Conservation (phyloP, 164 flowering plant species). For the Chimonanthus praecox region DNA sequence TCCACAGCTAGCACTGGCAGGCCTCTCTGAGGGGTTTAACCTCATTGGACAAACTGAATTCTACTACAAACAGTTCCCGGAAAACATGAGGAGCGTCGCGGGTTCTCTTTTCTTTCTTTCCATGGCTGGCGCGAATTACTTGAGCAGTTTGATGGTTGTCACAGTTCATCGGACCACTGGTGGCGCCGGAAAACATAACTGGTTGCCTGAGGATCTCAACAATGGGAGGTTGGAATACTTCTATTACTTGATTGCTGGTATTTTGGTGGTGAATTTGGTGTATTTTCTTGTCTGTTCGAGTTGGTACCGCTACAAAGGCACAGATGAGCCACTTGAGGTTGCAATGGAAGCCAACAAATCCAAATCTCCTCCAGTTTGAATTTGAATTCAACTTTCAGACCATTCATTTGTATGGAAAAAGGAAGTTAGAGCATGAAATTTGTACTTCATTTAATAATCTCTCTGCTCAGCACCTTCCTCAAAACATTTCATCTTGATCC, state of each 20-base stretch:
- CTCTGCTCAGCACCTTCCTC: too few species aligned
- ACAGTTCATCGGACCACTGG: neutral
- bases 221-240: slow-evolving; percentile 42
- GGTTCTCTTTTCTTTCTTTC: slow-evolving; percentile 44
- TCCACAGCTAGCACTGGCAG: slow-evolving; percentile 65
- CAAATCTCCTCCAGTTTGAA: neutral
- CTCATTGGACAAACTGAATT: slow-evolving; percentile 69
- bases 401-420: too few species aligned
- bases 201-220: slow-evolving; percentile 48
- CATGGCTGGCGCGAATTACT: slow-evolving; percentile 38
- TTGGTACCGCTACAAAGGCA: slow-evolving; percentile 45
- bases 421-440: too few species aligned
- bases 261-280: slow-evolving; percentile 29
- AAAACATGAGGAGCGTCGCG: slow-evolving; percentile 61
- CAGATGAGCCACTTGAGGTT: neutral
- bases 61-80: slow-evolving; percentile 72
- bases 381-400: too few species aligned
- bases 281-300: slow-evolving; percentile 35
- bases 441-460: too few species aligned
- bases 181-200: slow-evolving; percentile 5
- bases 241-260: slow-evolving; percentile 29
- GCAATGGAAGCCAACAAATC: neutral
- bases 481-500: too few species aligned
- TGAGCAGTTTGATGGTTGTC: slow-evolving; percentile 36
- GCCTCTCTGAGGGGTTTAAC: slow-evolving; percentile 67